These are phyloP conservation scores for Diddensiella caesifluorescens DNA, from an alignment of 805 yeast species.

Conservation along the genomic window DNA sequence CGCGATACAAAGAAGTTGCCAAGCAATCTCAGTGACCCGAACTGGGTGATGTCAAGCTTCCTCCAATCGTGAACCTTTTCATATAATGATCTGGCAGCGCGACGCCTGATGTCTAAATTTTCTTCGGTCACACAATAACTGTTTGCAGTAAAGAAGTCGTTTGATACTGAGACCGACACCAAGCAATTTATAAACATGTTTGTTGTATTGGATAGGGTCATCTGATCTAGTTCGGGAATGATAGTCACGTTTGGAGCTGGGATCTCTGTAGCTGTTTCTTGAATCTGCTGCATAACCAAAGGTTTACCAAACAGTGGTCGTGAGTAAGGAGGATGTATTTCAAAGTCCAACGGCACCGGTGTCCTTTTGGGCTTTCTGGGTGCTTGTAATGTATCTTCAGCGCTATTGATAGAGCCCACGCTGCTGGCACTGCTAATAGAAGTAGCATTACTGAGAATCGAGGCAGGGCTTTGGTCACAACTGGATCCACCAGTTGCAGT, in stretches of 20 bases:
- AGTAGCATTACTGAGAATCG: not conserved
- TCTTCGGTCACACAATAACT: conserved; percentile 3
- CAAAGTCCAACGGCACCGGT: too few species aligned
- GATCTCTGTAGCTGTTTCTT: not conserved
- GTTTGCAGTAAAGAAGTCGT: not conserved
- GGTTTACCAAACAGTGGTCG: not conserved
- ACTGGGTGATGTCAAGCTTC: conserved; percentile 8
- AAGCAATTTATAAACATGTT: conserved; percentile 4
- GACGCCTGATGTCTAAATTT: conserved; percentile 5
- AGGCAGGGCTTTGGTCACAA: conserved; percentile 1
- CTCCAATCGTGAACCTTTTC: conserved; percentile 1
- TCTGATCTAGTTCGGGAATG: conserved; percentile 3
- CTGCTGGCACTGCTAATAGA: not conserved
- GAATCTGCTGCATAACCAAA: not conserved
- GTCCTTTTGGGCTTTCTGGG: too few species aligned
- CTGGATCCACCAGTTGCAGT: not conserved
- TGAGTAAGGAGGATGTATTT: not conserved
- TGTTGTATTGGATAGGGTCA: not conserved
- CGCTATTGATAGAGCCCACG: too few species aligned
- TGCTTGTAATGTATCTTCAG: too few species aligned
- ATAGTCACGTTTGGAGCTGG: conserved; percentile 1
- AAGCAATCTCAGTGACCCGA: conserved; percentile 16
- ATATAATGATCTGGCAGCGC: not conserved
- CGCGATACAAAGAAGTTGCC: conserved; percentile 13
- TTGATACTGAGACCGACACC: conserved; percentile 8